Evolutionary conservation across 2,329 filamentous ascomycete genomes (phyloP), one percentile per base, ranked within the genome.

Genomic region (Chaetomium strumarium): DNA sequence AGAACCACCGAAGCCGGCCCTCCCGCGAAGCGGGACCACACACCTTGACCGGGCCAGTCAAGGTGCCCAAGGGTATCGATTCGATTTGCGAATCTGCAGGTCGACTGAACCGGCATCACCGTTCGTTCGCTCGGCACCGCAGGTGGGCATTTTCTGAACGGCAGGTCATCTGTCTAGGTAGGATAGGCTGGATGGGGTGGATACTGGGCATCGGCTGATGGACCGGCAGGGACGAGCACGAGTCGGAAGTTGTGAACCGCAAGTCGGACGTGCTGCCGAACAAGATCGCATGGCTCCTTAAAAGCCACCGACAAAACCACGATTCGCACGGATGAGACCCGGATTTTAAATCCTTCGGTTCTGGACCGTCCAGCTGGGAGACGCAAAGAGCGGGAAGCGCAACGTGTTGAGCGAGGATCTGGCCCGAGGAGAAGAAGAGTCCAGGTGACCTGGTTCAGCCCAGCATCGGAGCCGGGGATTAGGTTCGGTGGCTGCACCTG

Each of bases 401-500:
- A 46, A 53, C 50, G 49, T 55, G 29, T 41, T 39, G 19, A 19
- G 30, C 24, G 45, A 30, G 47, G 51, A 51, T 52, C 54, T 51
- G 51, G 49, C 40, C 54, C 39, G 46, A 52, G 7, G 34, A 45
- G 45, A 53, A 50, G 34, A 55, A 42, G 17, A 49, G 50, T 46
- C 52, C 59, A 59, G 59, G 58, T 60, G 60, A 62, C 60, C 58
- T 56, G 56, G 56, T 55, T 58, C 51, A 57, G 58, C 49, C 55
- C 51, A 56, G 51, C 57, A 52, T 37, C 51, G 44, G 51, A 53
- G 55, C 51, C 46, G 48, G 53, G 50, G 51, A n/a, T n/a, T n/a
- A n/a, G 40, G 56, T n/a, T 47, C 24, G 56, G 58, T 60, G 56
- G 55, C 56, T 49, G 57, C 55, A 55, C 55, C 50, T 48, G 56